A percentile compares a stretch with the other conserved stretches of the same genome.
Conservation (phyloP, 176 grass and related monocot genomes). For the Melocanna baccifera region DNA sequence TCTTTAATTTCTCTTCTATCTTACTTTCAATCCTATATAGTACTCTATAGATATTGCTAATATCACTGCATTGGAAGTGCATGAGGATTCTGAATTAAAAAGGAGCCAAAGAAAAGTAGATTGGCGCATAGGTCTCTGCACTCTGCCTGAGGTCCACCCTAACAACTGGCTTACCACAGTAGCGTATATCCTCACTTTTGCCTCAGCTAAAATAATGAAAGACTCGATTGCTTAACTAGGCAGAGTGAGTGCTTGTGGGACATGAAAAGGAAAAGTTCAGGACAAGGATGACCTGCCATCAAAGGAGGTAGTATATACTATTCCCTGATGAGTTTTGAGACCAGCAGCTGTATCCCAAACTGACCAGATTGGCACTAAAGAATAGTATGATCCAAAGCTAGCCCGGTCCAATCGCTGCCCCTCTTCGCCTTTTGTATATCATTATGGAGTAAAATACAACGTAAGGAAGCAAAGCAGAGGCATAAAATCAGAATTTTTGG, state of each 20-base stretch:
- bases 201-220: constrained; percentile 37
- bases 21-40: too few species aligned
- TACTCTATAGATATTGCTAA: too few species aligned
- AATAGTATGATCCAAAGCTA: neutral
- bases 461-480: constrained; percentile 6
- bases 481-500: too few species aligned
- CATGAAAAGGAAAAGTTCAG: neutral
- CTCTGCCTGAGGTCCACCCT: neutral
- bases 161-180: constrained; percentile 10
- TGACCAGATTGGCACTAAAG: neutral
- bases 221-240: constrained; percentile 30
- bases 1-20: too few species aligned
- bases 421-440: constrained; percentile 7
- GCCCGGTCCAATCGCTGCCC: neutral
- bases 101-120: neutral
- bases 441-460: neutral
- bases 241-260: neutral
- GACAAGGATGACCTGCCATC: constrained; percentile 36
- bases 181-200: neutral
- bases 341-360: constrained; percentile 48
- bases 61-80: too few species aligned
- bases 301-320: neutral
- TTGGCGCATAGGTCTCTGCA: neutral
- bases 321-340: neutral
- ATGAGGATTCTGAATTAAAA: neutral